These are phyloP conservation scores for Opeltia flavorubescens DNA, from an alignment of 495 filamentous ascomycete genomes.

Conservation along the genomic window DNA sequence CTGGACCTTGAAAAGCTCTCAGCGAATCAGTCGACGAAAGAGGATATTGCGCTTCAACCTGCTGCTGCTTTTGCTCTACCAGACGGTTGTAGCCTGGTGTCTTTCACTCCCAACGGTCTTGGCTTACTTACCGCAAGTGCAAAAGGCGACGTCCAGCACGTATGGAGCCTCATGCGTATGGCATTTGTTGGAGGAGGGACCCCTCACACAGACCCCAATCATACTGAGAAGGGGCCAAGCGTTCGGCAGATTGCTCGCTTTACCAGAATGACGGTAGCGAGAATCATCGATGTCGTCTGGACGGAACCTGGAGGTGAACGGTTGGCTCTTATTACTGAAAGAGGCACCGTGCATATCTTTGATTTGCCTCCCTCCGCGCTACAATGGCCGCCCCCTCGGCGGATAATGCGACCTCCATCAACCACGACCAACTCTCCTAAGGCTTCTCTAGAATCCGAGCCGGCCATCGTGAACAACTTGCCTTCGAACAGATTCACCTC, in stretches of 20 bases:
- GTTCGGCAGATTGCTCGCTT: constrained; percentile 79
- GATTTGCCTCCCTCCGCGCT: constrained; percentile 73
- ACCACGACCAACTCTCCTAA: constrained; percentile 18
- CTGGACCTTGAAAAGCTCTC: constrained; percentile 58
- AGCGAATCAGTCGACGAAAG: constrained; percentile 23
- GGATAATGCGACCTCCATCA: constrained; percentile 29
- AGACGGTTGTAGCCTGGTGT: constrained; percentile 81
- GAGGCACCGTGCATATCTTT: constrained; percentile 85
- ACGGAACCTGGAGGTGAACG: constrained; percentile 64
- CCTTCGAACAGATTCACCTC: constrained; percentile 49
- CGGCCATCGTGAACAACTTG: constrained; percentile 35
- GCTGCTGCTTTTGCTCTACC: constrained; percentile 68
- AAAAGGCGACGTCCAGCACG: constrained; percentile 81
- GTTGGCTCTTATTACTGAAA: constrained; percentile 74
- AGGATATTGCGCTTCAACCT: constrained; percentile 31
- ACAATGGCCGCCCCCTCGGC: constrained; percentile 77
- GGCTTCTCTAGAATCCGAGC: constrained; percentile 18
- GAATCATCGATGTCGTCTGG: constrained; percentile 84
- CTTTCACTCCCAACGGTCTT: constrained; percentile 73
- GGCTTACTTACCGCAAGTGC: constrained; percentile 76
- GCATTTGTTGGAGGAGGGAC: constrained; percentile 9
- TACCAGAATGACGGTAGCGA: constrained; percentile 77
- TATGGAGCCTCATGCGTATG: constrained; percentile 80
- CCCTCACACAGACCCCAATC: constrained; percentile 15
- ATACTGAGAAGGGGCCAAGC: constrained; percentile 26